Conservation (phyloP, 345 rosid species). For the Arabidopsis arenosa region DNA sequence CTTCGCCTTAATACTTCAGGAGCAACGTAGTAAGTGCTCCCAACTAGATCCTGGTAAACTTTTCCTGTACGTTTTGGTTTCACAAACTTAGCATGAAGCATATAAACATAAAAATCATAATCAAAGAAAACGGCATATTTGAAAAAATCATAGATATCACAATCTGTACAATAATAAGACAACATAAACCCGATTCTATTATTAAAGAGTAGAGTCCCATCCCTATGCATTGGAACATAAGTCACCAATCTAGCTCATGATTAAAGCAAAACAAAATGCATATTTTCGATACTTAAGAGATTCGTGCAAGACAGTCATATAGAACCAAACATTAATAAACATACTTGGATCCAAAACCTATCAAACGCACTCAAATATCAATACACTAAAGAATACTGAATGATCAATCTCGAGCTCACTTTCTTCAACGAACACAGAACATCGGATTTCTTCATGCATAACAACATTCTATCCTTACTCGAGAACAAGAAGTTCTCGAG, state of each 20-base stretch:
- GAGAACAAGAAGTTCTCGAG: background rate
- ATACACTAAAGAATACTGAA: background rate
- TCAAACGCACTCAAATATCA: background rate
- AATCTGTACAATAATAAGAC: background rate
- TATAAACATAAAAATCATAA: slow-evolving; percentile 6
- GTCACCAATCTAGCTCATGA: background rate
- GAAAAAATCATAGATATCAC: background rate
- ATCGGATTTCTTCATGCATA: background rate
- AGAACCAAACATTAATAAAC: background rate
- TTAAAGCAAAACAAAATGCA: background rate
- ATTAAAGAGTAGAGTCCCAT: background rate
- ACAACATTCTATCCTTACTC: background rate
- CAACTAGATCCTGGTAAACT: slow-evolving; percentile 69
- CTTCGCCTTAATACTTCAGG: slow-evolving; percentile 83
- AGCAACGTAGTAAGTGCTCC: slow-evolving; percentile 96
- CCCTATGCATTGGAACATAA: background rate
- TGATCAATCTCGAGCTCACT: background rate
- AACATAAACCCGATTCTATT: background rate
- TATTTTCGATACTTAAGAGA: background rate
- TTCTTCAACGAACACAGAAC: background rate
- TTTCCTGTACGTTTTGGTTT: slow-evolving; percentile 58
- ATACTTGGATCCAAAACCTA: background rate
- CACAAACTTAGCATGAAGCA: slow-evolving; percentile 5
- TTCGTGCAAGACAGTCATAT: background rate
- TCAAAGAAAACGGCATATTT: background rate